phyloP scores from a whole-genome alignment of 2,329 filamentous ascomycete species.

The Cladosporium sp. region DNA sequence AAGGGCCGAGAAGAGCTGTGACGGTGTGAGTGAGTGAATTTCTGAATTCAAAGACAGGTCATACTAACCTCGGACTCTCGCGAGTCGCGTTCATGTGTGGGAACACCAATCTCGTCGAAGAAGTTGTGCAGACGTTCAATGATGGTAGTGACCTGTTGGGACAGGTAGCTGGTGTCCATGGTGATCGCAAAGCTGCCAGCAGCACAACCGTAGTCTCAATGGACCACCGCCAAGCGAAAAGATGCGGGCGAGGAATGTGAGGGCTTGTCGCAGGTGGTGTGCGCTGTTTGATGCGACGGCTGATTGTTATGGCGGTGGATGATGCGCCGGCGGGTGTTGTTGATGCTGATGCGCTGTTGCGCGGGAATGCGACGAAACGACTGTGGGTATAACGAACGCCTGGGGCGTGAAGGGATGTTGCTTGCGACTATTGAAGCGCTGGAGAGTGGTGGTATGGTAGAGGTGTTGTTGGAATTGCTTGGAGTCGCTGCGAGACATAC shows the following conservation, averaged over 20 bases:
- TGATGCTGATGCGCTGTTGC: neutral
- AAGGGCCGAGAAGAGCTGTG: constrained; percentile 76
- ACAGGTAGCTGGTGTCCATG: constrained; percentile 90
- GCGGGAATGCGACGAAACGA: neutral
- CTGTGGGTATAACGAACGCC: neutral
- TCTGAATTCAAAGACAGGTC: neutral
- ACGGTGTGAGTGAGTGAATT: constrained; percentile 7
- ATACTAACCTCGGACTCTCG: constrained; percentile 78
- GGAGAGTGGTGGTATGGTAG: too few relatives aligned
- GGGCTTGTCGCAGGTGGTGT: neutral
- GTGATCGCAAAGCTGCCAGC: constrained; percentile 26
- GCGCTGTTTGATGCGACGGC: neutral
- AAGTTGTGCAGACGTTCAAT: constrained; percentile 89
- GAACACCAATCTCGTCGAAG: constrained; percentile 97
- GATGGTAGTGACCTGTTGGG: constrained; percentile 92
- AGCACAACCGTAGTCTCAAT: constrained; percentile 20
- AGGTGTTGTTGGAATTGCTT: too few relatives aligned
- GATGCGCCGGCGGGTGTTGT: neutral
- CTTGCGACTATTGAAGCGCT: neutral
- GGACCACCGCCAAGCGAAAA: constrained; percentile 19
- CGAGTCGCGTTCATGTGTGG: constrained; percentile 83
- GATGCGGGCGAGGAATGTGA: constrained; percentile 18
- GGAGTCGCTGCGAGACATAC: too few relatives aligned
- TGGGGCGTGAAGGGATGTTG: neutral
- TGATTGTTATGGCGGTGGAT: too few relatives aligned